phyloP scores from a whole-genome alignment of 2,329 filamentous ascomycete species.

The Claviceps fusiformis region DNA sequence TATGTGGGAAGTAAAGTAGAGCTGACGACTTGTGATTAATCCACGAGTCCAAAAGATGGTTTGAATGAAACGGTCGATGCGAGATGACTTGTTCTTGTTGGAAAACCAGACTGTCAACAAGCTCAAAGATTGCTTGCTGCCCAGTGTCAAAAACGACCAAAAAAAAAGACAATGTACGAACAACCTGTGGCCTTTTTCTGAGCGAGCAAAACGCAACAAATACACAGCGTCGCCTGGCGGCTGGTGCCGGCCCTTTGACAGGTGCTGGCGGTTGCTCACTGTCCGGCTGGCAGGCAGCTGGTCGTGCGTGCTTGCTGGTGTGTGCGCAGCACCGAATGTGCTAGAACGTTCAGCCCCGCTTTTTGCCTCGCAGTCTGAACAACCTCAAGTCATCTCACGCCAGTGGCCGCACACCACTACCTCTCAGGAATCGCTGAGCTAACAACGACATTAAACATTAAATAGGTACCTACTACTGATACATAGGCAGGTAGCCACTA shows the following conservation, averaged over 20 bases:
- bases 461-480: not conserved
- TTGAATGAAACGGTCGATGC: not conserved
- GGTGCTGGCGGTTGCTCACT: not conserved
- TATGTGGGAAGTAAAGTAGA: not conserved
- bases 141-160: too few relatives aligned
- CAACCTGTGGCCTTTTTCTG: not conserved
- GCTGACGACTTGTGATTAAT: not conserved
- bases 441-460: not conserved
- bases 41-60: not conserved
- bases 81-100: too few relatives aligned
- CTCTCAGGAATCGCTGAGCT: not conserved
- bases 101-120: not conserved
- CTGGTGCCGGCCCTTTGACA: not conserved
- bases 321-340: not conserved
- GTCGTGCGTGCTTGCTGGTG: not conserved
- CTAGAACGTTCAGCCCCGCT: not conserved
- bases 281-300: too few relatives aligned
- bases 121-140: too few relatives aligned
- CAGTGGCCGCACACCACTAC: not conserved
- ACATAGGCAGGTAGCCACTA: not conserved
- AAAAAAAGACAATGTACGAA: not conserved
- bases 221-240: not conserved
- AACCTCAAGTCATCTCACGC: not conserved
- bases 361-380: not conserved
- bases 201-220: too few relatives aligned